Conservation (phyloP, 169 alveolate species). For the Cryptosporidium parvum region DNA sequence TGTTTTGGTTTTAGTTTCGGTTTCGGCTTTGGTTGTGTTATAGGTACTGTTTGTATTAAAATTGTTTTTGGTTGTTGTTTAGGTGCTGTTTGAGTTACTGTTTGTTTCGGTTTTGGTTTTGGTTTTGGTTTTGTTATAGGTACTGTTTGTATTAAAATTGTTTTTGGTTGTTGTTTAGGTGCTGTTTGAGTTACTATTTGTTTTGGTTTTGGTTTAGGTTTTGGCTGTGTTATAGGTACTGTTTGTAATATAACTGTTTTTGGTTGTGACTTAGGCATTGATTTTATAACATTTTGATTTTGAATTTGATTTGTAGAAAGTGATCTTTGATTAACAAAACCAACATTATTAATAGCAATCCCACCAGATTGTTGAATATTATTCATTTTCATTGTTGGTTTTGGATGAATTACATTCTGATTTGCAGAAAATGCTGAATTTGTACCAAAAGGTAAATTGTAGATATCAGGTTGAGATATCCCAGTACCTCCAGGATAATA, state of each 20-base stretch:
- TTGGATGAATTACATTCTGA: not conserved
- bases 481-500: slow-evolving; percentile 29
- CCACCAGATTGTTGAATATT: not conserved
- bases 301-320: not conserved
- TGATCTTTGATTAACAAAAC: not conserved
- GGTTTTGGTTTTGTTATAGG: not conserved
- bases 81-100: not conserved
- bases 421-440: not conserved
- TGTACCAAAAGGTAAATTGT: not conserved
- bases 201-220: not conserved
- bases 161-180: not conserved
- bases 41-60: not conserved
- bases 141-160: not conserved
- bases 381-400: not conserved
- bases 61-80: not conserved
- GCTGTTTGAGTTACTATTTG: not conserved
- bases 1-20: slow-evolving; percentile 14
- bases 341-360: not conserved
- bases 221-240: slow-evolving; percentile 6
- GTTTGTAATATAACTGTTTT: not conserved
- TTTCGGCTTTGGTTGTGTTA: not conserved
- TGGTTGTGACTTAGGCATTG: not conserved
- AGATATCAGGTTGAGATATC: slow-evolving; percentile 16
- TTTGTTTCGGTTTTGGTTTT: not conserved
- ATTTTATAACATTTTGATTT: not conserved